Base-by-base conservation (phyloP, 345 rosid species). In the Bruguiera gymnorhiza region DNA sequence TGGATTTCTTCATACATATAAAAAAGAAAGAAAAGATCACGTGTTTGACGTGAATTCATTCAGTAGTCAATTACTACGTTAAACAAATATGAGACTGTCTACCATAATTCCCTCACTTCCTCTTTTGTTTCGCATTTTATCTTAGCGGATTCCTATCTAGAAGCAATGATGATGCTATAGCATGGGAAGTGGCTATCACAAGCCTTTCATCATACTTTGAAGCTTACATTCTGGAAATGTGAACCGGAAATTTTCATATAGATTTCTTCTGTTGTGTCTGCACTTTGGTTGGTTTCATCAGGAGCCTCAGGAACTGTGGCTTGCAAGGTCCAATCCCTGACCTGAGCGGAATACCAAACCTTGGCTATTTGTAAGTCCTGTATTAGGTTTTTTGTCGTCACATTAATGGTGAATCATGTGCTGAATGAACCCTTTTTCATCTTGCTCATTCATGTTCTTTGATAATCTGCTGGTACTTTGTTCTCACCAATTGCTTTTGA, bases 271-370 rank as follows among this genome's bases (percentile, higher is more conserved):
- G n/a, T n/a, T n/a, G n/a, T 69, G 34, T 54, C 13, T 73, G 16
- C 78, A 34, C 65, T 27, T 69, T 52, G 62, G 18, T 65, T 80
- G 74, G 77, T 65, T 26, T 73, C 78, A 2, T 79, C 86, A 95
- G 99, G 93, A 95, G 99, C 61, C 84, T 92, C 56, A 85, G 96
- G 78, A 95, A 87, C 78, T 95, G 99, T 70, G 80, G 79, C 75
- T 87, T 95, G 90, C 85, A 79, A 80, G 99, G 99, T 67, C 79
- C 84, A 53, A 79, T 95, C 52, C 99, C 99, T 74, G 96, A 95
- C 76, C 78, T 95, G 71, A 95, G 97, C 78, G 72, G 70, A 30
- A 88, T 95, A 62, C 85, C 84, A 19, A 2, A 74, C 4, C 99
- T 95, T 80, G 87, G 91, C 74, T 95, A 95, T 83, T 76, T 95